Conservation (phyloP, 768 basidiomycete species). For the Mycena galopus region DNA sequence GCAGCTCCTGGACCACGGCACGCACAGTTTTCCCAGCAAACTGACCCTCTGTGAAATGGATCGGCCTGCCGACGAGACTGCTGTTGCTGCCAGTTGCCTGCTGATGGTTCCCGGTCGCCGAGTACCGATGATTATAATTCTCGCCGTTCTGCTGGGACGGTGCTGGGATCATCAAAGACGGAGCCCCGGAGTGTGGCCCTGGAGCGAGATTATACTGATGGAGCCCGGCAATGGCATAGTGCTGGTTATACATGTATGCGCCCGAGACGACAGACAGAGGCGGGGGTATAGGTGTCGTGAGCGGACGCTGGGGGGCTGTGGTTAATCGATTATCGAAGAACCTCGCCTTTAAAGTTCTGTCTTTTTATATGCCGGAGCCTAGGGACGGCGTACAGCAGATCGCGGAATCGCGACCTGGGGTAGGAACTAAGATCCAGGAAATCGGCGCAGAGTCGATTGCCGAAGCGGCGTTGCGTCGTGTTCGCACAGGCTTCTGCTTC, state of each 20-base stretch:
- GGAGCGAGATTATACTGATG: constrained; percentile 24
- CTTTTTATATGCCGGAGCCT: constrained; percentile 28
- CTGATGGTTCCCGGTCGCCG: not conserved
- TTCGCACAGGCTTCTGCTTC: no score
- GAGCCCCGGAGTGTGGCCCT: constrained; percentile 31
- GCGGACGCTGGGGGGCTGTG: not conserved
- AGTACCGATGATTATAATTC: constrained; percentile 7
- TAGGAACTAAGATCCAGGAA: constrained; percentile 28
- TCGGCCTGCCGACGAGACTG: constrained; percentile 61
- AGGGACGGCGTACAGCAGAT: constrained; percentile 10
- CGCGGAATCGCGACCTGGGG: no score
- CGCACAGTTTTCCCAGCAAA: constrained; percentile 71
- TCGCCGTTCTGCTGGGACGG: constrained; percentile 32
- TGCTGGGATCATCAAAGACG: constrained; percentile 26
- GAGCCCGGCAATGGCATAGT: constrained; percentile 2
- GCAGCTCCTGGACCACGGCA: constrained; percentile 68
- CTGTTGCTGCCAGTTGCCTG: not conserved
- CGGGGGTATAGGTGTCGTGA: constrained; percentile 15
- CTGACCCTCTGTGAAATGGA: constrained; percentile 70
- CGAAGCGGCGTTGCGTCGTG: constrained; percentile 14
- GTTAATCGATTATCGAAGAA: constrained; percentile 28
- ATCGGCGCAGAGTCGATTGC: constrained; percentile 15
- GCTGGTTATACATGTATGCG: constrained; percentile 8
- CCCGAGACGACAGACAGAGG: not conserved
- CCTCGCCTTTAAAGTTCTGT: constrained; percentile 14